Evolutionary conservation across 2,329 filamentous ascomycete species (phyloP), one percentile per base, ranked within the genome.

Genomic region (Pestalotiopsis sp.): DNA sequence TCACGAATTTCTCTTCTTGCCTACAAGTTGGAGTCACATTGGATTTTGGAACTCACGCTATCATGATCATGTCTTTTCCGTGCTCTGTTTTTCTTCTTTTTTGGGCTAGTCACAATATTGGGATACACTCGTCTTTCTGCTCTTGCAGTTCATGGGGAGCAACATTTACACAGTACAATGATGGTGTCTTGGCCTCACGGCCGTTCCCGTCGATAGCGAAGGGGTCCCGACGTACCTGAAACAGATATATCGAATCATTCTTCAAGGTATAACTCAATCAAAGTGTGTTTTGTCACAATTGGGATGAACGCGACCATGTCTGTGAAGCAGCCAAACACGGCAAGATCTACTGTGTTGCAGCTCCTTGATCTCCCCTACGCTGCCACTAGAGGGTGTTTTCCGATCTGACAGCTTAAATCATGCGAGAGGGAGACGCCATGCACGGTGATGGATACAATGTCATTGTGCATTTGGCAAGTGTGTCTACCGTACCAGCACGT

Each of bases 61-160:
- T 66, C 17, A 66, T 31, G 63, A 66, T 57, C 63, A 66, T 66
- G 49, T 39, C 41, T 57, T 58, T 65, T 56, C 7, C 31, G 31
- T 36, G 31, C 31, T 9, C 25, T 36, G 39, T 23, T 36, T 36
- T 23, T 4, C 31, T 62, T 36, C 13, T 20, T 12, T 20, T 36
- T 17, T n/a, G 59, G 25, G 36, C 14, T 39, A 62, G 20, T 62
- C 14, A 62, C 36, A 62, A 41, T 17, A 62, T 62, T 62, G 59
- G 59, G 31, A 62, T 39, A 62, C 17, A 62, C 59, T 39, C 27
- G 20, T 59, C 57, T 59, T 59, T 59, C 17, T 52, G 17, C 45
- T 59, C 14, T 23, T 59, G 23, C 57, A 36, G 27, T 6, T 27
- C 57, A 52, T 52, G 45, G 45, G 41, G 17, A 20, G 6, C 17